Percentiles rank a stretch among this genome's conserved stretches.
Conservation (phyloP, 2,329 filamentous ascomycete species). For the Pseudocercospora fijiensis region DNA sequence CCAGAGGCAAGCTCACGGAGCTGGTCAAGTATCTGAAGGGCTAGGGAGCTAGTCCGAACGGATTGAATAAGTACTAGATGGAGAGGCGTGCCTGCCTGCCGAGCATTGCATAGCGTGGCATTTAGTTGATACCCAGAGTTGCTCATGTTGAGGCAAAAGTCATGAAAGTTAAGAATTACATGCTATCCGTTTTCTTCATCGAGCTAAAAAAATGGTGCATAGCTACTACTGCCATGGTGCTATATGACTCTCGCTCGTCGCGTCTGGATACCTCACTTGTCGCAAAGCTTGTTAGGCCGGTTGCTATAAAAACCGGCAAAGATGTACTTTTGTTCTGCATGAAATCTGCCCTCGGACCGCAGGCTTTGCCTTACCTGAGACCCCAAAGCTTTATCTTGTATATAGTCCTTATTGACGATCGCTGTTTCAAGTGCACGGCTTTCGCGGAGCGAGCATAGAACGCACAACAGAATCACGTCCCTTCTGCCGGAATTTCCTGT, state of each 20-base stretch:
- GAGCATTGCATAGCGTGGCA: slow-evolving; percentile 10
- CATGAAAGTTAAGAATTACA: neutral
- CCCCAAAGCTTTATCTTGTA: too few species aligned
- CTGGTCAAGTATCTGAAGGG: slow-evolving; percentile 53
- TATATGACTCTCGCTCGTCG: too few species aligned
- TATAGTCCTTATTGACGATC: too few species aligned
- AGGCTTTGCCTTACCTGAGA: too few species aligned
- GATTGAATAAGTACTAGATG: slow-evolving; percentile 3
- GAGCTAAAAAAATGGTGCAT: too few species aligned
- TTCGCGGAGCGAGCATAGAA: neutral
- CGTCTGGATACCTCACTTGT: too few species aligned
- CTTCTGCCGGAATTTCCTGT: neutral
- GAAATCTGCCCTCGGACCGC: too few species aligned
- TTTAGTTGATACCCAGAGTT: slow-evolving; percentile 4
- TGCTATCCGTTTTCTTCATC: neutral
- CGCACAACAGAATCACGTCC: neutral
- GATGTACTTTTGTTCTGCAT: too few species aligned
- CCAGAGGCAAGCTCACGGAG: slow-evolving; percentile 63
- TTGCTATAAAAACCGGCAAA: too few species aligned
- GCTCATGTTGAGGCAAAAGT: slow-evolving; percentile 1
- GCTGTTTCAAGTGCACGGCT: too few species aligned
- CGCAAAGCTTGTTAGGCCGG: too few species aligned
- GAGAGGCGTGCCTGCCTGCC: slow-evolving; percentile 1
- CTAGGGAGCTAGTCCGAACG: neutral
- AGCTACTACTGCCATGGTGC: too few species aligned